Percentiles rank a stretch among this genome's conserved stretches.
Evolutionary conservation across 2,329 filamentous ascomycete genomes (phyloP).

Genomic region (Colletotrichum orbiculare): DNA sequence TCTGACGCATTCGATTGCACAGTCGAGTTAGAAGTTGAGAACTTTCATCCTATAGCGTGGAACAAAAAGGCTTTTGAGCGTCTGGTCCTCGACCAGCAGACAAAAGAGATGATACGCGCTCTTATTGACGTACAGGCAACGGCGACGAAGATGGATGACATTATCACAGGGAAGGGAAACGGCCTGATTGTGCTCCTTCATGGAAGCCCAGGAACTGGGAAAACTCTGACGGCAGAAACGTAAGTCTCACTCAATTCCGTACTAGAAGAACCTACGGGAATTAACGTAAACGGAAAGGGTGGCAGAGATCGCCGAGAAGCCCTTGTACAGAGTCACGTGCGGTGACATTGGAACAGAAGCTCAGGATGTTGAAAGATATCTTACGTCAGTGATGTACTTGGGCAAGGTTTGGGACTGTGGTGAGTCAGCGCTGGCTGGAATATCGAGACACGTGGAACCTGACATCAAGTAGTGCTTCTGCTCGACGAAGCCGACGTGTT

Average conservation of each 20-base stretch:
- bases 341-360: conserved; percentile 42
- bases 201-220: conserved; percentile 49
- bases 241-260: background rate
- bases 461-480: conserved; percentile 37
- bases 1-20: background rate
- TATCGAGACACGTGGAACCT: background rate
- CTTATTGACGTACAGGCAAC: conserved; percentile 40
- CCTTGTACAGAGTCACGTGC: conserved; percentile 42
- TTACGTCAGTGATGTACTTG: conserved; percentile 44
- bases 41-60: conserved; percentile 15
- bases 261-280: background rate
- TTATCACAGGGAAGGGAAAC: conserved; percentile 49
- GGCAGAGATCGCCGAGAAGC: conserved; percentile 25
- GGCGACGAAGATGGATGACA: conserved; percentile 41
- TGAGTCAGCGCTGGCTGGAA: background rate
- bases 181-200: conserved; percentile 49
- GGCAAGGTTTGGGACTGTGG: conserved; percentile 48
- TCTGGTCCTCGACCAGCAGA: conserved; percentile 36
- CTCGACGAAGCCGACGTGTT: conserved; percentile 46
- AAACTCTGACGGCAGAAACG: conserved; percentile 50
- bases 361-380: conserved; percentile 38
- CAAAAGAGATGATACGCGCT: conserved; percentile 45
- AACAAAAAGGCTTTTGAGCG: conserved; percentile 36
- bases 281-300: background rate
- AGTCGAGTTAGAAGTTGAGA: background rate